phyloP scores from a whole-genome alignment of 345 rosid species.

The Erodium maritimum region DNA sequence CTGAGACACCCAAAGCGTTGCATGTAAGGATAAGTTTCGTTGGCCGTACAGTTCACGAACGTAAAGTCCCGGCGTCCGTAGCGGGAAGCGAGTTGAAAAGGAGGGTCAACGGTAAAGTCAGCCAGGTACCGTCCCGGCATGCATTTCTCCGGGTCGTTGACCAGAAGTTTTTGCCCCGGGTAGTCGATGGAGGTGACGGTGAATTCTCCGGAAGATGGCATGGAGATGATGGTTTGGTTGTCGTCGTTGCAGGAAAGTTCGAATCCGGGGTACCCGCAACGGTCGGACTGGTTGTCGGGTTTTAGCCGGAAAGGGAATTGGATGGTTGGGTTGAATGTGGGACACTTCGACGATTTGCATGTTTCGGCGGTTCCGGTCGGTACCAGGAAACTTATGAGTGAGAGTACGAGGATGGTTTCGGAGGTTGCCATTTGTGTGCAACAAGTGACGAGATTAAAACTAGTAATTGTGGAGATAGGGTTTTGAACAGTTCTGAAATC shows the following conservation, averaged over 20 bases:
- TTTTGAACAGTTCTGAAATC: too few species aligned
- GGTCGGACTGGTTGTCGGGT: neutral
- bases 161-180: constrained; percentile 9
- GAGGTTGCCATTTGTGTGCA: neutral
- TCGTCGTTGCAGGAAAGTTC: constrained; percentile 23
- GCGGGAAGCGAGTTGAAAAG: constrained; percentile 8
- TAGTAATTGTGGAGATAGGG: too few species aligned
- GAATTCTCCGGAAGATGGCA: constrained; percentile 28
- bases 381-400: neutral
- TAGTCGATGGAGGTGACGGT: constrained; percentile 28
- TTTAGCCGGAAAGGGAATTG: constrained; percentile 32
- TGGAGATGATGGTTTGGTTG: constrained; percentile 12
- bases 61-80: neutral
- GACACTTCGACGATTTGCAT: constrained; percentile 11
- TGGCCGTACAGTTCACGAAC: too few species aligned
- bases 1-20: too few species aligned
- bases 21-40: too few species aligned
- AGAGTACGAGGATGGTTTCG: neutral
- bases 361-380: neutral
- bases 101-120: constrained; percentile 20
- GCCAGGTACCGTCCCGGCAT: constrained; percentile 20
- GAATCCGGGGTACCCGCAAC: constrained; percentile 29
- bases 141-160: constrained; percentile 33
- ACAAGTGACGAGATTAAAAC: too few species aligned
- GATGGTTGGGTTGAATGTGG: neutral